These are phyloP conservation scores for Aaosphaeria pasadenensis DNA, from an alignment of 2,329 filamentous ascomycete genomes.

Conservation along the genomic window DNA sequence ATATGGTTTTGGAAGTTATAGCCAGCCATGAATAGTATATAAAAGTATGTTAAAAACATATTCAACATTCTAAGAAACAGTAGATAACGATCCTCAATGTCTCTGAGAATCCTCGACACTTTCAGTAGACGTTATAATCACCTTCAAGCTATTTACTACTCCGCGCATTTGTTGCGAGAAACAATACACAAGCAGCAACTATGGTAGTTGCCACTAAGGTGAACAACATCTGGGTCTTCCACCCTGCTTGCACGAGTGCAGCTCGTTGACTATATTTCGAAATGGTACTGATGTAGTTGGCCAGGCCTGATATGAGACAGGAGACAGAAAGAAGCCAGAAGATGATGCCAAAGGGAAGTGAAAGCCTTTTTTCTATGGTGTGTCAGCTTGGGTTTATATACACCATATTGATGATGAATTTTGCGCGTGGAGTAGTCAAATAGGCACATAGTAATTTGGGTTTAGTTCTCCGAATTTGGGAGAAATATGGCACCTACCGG, in stretches of 20 bases:
- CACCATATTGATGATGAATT: no score
- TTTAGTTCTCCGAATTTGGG: neutral
- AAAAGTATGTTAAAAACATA: no score
- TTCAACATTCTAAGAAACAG: no score
- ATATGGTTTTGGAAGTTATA: no score
- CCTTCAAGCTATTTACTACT: neutral
- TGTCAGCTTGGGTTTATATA: neutral
- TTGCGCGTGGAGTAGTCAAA: no score
- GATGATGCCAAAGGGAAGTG: slow-evolving; percentile 77
- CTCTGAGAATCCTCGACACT: no score
- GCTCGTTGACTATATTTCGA: slow-evolving; percentile 74
- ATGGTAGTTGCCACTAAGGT: slow-evolving; percentile 40
- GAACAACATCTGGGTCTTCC: slow-evolving; percentile 80
- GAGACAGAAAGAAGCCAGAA: slow-evolving; percentile 82
- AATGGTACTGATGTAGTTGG: slow-evolving; percentile 82
- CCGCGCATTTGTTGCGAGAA: slow-evolving; percentile 38
- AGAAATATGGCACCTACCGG: slow-evolving; percentile 1
- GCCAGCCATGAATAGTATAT: no score
- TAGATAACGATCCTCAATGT: no score
- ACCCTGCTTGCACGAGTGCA: slow-evolving; percentile 88
- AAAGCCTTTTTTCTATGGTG: slow-evolving; percentile 67
- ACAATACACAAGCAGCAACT: slow-evolving; percentile 40
- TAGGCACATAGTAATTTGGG: no score
- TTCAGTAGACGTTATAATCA: no score
- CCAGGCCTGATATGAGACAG: slow-evolving; percentile 74